Evolutionary conservation across 2,329 filamentous ascomycete genomes (phyloP).

Genomic region (Talaromyces pinophilus): DNA sequence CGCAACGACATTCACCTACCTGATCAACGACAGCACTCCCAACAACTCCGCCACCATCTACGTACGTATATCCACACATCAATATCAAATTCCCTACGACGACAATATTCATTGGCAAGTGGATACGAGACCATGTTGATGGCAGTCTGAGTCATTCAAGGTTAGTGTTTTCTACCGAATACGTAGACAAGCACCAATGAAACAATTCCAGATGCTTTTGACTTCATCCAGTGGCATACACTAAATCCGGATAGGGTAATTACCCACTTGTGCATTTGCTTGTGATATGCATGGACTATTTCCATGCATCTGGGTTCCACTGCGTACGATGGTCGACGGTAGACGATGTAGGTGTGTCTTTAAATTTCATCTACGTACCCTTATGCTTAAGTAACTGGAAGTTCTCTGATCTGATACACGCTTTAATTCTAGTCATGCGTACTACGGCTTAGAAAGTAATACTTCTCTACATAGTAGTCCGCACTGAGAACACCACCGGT

Average conservation of each 20-base stretch:
- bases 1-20: neutral
- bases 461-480: neutral
- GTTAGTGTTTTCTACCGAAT: neutral
- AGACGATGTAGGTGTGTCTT: neutral
- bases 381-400: neutral
- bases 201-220: neutral
- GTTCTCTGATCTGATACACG: neutral
- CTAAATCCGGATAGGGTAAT: neutral
- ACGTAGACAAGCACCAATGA: neutral
- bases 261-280: constrained; percentile 2
- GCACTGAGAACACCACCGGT: neutral
- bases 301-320: constrained; percentile 1
- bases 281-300: constrained; percentile 7
- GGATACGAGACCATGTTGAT: neutral
- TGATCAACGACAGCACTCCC: neutral
- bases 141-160: neutral
- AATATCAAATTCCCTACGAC: neutral
- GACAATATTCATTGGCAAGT: neutral
- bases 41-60: neutral
- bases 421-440: neutral
- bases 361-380: neutral
- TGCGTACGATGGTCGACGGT: neutral
- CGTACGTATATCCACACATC: neutral
- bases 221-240: neutral
- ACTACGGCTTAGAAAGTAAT: neutral